Conservation (phyloP, 2,329 filamentous ascomycete genomes). For the Cadophora gregata region DNA sequence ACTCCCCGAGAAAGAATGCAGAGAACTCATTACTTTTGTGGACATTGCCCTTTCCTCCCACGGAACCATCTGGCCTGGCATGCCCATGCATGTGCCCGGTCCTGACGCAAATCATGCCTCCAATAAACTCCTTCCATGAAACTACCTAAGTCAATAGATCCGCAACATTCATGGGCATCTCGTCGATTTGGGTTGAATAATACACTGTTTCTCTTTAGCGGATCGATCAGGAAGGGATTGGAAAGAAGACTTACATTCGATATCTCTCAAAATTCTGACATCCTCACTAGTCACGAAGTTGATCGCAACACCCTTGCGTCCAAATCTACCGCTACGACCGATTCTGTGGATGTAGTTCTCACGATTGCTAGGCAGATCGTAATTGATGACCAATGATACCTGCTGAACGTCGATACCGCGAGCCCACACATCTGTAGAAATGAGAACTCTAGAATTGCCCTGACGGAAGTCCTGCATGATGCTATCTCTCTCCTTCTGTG, state of each 20-base stretch:
- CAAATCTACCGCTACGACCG: constrained; percentile 92
- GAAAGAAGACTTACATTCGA: constrained; percentile 73
- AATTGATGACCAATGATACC: constrained; percentile 98
- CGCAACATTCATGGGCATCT: constrained; percentile 80
- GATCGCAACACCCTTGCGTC: constrained; percentile 98
- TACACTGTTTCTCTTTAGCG: constrained; percentile 57
- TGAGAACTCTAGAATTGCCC: constrained; percentile 93
- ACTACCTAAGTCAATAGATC: constrained; percentile 43
- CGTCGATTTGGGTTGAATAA: constrained; percentile 79
- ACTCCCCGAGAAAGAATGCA: neutral
- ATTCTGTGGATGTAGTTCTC: constrained; percentile 99
- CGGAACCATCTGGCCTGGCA: constrained; percentile 33
- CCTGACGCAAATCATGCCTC: neutral
- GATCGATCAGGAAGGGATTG: neutral
- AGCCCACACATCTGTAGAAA: constrained; percentile 97
- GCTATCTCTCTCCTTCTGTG: constrained; percentile 95
- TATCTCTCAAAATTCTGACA: constrained; percentile 95
- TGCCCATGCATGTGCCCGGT: constrained; percentile 30
- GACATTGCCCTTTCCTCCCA: constrained; percentile 42
- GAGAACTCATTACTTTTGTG: constrained; percentile 30
- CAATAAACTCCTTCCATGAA: neutral
- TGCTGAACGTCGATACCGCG: constrained; percentile 99
- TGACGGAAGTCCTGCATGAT: constrained; percentile 99
- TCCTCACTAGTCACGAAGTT: constrained; percentile 99
- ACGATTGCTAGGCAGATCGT: constrained; percentile 96